Percentiles rank a stretch among this genome's conserved stretches.
phyloP scores from a whole-genome alignment of 306 rosid genomes.

The Phaseolus lunatus region DNA sequence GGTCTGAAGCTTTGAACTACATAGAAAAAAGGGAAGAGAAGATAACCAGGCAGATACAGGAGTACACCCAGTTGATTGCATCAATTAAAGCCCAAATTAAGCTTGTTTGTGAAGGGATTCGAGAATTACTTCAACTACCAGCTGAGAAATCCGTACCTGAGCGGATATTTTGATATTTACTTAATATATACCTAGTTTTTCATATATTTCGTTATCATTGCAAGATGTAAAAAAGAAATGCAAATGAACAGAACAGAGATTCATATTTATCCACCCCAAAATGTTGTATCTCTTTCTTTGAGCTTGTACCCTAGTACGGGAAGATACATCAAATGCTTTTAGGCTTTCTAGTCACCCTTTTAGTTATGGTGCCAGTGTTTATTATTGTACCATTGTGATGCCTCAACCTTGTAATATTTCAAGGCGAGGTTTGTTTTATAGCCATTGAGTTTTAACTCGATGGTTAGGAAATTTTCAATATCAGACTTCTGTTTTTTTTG shows the following conservation, averaged over 20 bases:
- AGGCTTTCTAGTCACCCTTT: neutral
- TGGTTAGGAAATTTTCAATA: neutral
- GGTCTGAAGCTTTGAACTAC: conserved; percentile 86
- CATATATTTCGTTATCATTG: neutral
- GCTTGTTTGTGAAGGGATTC: conserved; percentile 88
- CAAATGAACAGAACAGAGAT: conserved; percentile 16
- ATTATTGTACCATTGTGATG: neutral
- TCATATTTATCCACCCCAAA: conserved; percentile 17
- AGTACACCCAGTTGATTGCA: conserved; percentile 77
- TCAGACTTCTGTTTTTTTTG: neutral
- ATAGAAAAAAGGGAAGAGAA: conserved; percentile 77
- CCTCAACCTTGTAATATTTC: neutral
- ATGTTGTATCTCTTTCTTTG: neutral
- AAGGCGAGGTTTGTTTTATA: neutral
- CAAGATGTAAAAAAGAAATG: neutral
- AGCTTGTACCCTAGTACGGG: neutral
- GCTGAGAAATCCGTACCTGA: conserved; percentile 68
- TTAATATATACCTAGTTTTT: neutral
- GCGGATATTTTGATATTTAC: conserved; percentile 54
- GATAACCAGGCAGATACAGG: conserved; percentile 82
- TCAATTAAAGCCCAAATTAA: conserved; percentile 93
- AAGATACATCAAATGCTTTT: neutral
- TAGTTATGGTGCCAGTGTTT: neutral
- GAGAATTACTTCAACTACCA: conserved; percentile 80
- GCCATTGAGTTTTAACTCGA: neutral